Evolutionary conservation across 1,284 basidiomycete species (phyloP).

Genomic region (Ustilago crameri): DNA sequence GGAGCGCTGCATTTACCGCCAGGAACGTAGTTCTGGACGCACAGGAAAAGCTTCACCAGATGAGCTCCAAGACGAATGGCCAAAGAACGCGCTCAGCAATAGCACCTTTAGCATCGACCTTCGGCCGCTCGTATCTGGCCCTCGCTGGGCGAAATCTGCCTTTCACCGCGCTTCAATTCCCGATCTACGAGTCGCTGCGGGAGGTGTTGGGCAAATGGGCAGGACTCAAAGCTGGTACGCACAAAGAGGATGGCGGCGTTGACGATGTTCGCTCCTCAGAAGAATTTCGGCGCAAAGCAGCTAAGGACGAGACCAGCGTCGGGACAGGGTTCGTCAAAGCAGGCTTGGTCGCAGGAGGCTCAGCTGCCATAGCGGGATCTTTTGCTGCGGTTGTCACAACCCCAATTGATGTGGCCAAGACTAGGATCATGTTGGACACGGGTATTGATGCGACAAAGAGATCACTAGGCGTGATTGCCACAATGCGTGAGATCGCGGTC

Average conservation of each 20-base stretch:
- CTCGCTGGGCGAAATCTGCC: conserved; percentile 60
- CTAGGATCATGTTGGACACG: conserved; percentile 54
- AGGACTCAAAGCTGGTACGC: conserved; percentile 44
- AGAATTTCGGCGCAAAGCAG: conserved; percentile 23
- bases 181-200: conserved; percentile 58
- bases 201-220: conserved; percentile 32
- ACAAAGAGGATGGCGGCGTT: conserved; percentile 42
- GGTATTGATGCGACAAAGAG: conserved; percentile 6
- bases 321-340: conserved; percentile 41
- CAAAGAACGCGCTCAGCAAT: conserved; percentile 2
- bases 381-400: conserved; percentile 52
- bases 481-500: conserved; percentile 36
- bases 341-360: conserved; percentile 49
- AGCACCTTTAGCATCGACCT: conserved; percentile 29
- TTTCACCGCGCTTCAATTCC: conserved; percentile 64
- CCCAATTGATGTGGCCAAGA: conserved; percentile 60
- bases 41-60: conserved; percentile 18
- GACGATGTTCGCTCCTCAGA: conserved; percentile 42
- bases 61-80: conserved; percentile 4
- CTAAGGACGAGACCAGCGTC: conserved; percentile 21
- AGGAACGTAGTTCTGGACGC: conserved; percentile 35
- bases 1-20: conserved; percentile 40
- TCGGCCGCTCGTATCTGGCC: conserved; percentile 52
- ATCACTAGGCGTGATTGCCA: conserved; percentile 40
- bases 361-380: conserved; percentile 50